Conservation (phyloP, 306 rosid species). For the Quercus parvula region DNA sequence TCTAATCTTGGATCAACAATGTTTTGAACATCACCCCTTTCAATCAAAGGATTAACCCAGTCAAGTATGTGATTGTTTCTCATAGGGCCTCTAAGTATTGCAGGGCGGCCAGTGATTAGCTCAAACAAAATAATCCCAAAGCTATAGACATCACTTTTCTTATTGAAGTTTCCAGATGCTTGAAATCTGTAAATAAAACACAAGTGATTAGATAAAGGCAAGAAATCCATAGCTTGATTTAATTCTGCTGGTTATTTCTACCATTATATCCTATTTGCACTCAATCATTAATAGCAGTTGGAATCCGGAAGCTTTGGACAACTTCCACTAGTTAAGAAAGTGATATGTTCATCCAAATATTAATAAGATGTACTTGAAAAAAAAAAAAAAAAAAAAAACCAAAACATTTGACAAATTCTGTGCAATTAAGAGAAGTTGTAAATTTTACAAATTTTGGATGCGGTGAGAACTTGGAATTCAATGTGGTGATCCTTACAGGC, state of each 20-base stretch:
- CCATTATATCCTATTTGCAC: background rate
- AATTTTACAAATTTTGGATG: no score
- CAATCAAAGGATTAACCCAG: background rate
- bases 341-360: no score
- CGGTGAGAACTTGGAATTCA: no score
- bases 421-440: no score
- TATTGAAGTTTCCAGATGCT: background rate
- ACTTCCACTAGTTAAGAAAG: no score
- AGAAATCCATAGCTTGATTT: background rate
- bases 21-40: slow-evolving; percentile 7
- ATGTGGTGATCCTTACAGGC: no score
- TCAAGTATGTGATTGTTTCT: background rate
- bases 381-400: no score
- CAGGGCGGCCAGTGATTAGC: slow-evolving; percentile 8
- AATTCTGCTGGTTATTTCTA: background rate
- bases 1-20: slow-evolving; percentile 16
- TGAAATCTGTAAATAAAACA: background rate
- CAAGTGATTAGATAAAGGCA: background rate
- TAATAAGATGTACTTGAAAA: no score
- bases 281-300: background rate
- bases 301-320: no score
- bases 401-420: no score
- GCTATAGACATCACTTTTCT: slow-evolving; percentile 14
- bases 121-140: background rate
- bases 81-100: background rate